Evolutionary conservation across 1,139 yeast genomes (phyloP), one percentile per base, ranked within the genome.

Genomic region (Kodamaea derodonti): DNA sequence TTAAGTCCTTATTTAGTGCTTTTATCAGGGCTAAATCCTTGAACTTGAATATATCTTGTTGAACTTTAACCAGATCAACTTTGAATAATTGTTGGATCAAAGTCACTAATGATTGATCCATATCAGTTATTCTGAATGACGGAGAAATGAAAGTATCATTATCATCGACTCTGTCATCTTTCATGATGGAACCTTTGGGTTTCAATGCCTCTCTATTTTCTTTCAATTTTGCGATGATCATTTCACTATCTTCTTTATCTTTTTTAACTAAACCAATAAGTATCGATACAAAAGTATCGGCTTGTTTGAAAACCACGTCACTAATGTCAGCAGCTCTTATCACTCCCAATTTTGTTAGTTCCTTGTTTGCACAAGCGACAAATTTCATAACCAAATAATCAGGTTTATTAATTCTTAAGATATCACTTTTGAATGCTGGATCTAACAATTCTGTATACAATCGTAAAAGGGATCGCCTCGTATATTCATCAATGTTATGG

Each of bases 361-460:
- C 90, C 45, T 77, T 80, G 37, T 78, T 77, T 7, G 85, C 79
- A 39, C 76, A 69, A 16, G 80, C 70, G 14, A 82, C 75, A 52
- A 84, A 85, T 52, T 73, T 68, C 65, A 81, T 74, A 7, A 84
- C 72, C 34, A 84, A 60, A 38, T 78, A 83, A 44, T 82, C 90
- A 1, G 80, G 75, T 24, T 75, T 69, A 27, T 65, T 63, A 37
- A 70, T 65, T 15, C 69, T 53, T 28, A 59, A 42, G 27, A 66
- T 44, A 17, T 72, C 76, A 14, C 53, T 47, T 41, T 69, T 62
- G 33, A 65, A 63, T 2, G 45, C 37, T 0, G 84, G 80, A 32
- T 75, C 78, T 28, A 82, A 58, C 16, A 80, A 49, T 34, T 79
- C 81, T 37, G 81, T 78, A 50, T 82, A 82, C 41, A 82, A 69